Base-by-base conservation (phyloP, 1,284 basidiomycete species). In the Porodaedalea pini region DNA sequence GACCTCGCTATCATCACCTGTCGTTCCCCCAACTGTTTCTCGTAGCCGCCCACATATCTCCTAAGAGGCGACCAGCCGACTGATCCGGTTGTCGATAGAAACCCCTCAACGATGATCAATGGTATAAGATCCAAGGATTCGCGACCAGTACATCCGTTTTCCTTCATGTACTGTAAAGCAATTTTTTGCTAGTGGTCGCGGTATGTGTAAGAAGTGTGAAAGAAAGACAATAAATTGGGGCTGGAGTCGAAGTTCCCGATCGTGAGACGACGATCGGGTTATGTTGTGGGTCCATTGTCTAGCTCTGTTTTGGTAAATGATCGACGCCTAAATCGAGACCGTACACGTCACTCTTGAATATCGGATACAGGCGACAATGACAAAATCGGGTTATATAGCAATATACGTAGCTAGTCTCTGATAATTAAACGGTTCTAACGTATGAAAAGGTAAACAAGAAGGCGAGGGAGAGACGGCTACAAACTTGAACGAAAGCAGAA, bases 71-170 rank as follows among this genome's bases (percentile, higher is more conserved):
- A 78, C 80, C 79, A 81, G 1, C 78, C 62, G 27, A 71, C 54
- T 37, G 73, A 63, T 39, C 75, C 74, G 3, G 72, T 69, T 29
- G 72, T 67, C 43, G 77, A 72, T n/a, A 82, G 70, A 62, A 83
- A 83, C 19, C 81, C 80, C 64, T 81, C 75, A 10, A 80, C 80
- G 40, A 83, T 74, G 34, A 83, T 73, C 4, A 83, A 69, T 21
- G 81, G 79, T n/a, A 68, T 61, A 13, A 61, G 13, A 32, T 32
- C 36, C 17, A 3, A 4, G 29, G 29, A 31, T 34, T 31, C 49
- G 15, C 5, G 6, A 6, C 17, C n/a, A n/a, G n/a, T n/a, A n/a
- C n/a, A n/a, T n/a, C n/a, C n/a, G 40, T 41, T 19, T 19, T 41
- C 4, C 40, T n/a, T 41, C 17, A 19, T n/a, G 19, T 8, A 21